Evolutionary conservation across 306 rosid species (phyloP).

Genomic region (Quercus agrifolia): DNA sequence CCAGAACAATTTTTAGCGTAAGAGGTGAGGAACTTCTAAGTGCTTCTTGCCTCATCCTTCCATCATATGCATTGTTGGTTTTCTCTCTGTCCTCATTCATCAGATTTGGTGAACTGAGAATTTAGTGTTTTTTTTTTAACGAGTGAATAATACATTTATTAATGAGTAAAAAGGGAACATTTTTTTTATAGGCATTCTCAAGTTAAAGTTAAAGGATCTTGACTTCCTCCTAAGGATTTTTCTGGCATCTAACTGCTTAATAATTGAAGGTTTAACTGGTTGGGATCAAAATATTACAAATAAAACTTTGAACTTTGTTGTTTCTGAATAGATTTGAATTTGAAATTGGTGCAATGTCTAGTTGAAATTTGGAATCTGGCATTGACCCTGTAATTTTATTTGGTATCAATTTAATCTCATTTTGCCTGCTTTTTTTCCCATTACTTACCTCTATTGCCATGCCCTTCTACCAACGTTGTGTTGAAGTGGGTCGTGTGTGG

Average conservation of each 20-base stretch:
- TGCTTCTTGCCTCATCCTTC: slow-evolving; percentile 17
- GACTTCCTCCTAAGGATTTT: background rate
- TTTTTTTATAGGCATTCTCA: background rate
- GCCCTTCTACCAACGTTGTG: background rate
- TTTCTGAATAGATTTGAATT: background rate
- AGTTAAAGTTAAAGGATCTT: background rate
- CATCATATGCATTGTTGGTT: background rate
- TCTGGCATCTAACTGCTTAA: background rate
- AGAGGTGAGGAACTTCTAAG: slow-evolving; percentile 39
- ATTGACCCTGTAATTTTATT: background rate
- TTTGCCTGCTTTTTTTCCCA: background rate
- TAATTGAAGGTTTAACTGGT: background rate
- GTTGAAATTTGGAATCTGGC: background rate
- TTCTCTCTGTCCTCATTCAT: background rate
- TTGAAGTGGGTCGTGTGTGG: no score
- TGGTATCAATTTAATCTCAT: background rate
- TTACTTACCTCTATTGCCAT: background rate
- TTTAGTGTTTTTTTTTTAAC: background rate
- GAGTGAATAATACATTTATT: no score
- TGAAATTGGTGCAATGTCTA: background rate
- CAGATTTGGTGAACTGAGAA: background rate
- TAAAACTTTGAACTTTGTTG: background rate
- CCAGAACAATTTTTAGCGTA: slow-evolving; percentile 61
- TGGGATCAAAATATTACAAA: background rate
- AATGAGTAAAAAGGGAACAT: no score